Evolutionary conservation across 768 basidiomycete species (phyloP).

Genomic region (Suillus luteus): DNA sequence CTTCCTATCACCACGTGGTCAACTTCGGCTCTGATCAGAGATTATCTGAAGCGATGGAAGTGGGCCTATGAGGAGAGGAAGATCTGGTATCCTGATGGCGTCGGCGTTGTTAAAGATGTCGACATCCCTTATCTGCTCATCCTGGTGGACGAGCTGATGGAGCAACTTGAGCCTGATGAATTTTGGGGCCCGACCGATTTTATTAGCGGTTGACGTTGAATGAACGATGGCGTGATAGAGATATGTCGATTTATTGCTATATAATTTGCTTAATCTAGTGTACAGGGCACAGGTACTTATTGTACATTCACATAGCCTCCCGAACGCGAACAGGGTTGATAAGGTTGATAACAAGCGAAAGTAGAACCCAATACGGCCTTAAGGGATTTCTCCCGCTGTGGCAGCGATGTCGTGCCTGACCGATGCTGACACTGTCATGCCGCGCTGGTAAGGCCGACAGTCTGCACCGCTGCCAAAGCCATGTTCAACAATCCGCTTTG

Average conservation of each 20-base stretch:
- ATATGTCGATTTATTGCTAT: not conserved
- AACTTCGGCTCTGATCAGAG: not conserved
- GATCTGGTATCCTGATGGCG: constrained; percentile 47
- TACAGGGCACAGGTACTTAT: not conserved
- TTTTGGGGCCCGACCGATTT: constrained; percentile 9
- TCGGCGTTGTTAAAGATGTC: constrained; percentile 42
- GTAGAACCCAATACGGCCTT: not conserved
- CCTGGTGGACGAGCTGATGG: constrained; percentile 43
- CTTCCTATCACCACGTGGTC: not conserved
- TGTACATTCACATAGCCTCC: not conserved
- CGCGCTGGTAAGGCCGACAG: not conserved
- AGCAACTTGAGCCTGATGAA: constrained; percentile 2
- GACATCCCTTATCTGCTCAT: constrained; percentile 40
- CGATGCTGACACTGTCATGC: not conserved
- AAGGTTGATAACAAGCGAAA: constrained; percentile 8
- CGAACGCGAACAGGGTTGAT: not conserved
- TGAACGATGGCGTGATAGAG: not conserved
- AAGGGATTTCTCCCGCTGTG: constrained; percentile 3
- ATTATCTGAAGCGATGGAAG: constrained; percentile 60
- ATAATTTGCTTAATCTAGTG: constrained; percentile 2
- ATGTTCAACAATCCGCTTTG: not conserved
- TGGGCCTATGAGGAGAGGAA: constrained; percentile 62
- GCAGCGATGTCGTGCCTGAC: constrained; percentile 1
- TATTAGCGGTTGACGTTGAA: constrained; percentile 1
- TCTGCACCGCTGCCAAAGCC: not conserved